Base-by-base conservation (phyloP, 2,329 filamentous ascomycete genomes). In the Diplodia scrobiculata region DNA sequence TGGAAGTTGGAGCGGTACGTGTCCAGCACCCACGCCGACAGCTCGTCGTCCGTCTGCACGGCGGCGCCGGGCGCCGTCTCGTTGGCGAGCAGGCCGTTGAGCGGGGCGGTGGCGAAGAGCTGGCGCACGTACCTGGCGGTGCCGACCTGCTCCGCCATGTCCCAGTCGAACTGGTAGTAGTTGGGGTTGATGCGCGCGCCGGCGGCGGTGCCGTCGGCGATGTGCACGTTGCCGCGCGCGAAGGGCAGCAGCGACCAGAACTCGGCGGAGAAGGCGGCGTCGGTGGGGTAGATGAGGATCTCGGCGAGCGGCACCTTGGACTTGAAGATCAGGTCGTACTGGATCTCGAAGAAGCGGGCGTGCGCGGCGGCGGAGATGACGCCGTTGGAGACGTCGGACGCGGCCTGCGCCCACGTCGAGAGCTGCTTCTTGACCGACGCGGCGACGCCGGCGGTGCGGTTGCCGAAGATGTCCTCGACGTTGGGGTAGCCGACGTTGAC, bases 111-210 rank as follows among this genome's bases (percentile, higher is more conserved):
- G 2, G 68, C 63, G 53, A 74, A 73, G 13, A 76, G 70, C 29
- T 75, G 67, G 6, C 76, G 74, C 3, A 74, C 68, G 25, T 72
- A 75, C 59, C 75, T 70, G 25, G 76, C 75, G 2, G 71, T 71
- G 2, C 72, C 74, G 2, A 75, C 71, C 67, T 79, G 77, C 11
- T 78, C 69, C 5, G 70, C 68, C 1, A 72, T 67, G 63, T 82
- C 79, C 36, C 77, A 76, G 5, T 78, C 75, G 17, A 80, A 72
- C 34, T 77, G 75, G 69, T 80, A 77, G 69, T 79, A 81, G 62
- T 77, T 77, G 6, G 79, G 79, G 65, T 82, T 72, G 69, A 82
- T 78, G 11, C 36, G 62, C 0, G 81, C 79, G 3, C 21, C 27
- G 21, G 38, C 21, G 58, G 48, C 70, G 52, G 79, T 34, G 38